A percentile compares a stretch with the other conserved stretches of the same genome.
These are phyloP conservation scores for Cutaneotrichosporon sp. DNA, from an alignment of 1,284 basidiomycete species.

Conservation along the genomic window DNA sequence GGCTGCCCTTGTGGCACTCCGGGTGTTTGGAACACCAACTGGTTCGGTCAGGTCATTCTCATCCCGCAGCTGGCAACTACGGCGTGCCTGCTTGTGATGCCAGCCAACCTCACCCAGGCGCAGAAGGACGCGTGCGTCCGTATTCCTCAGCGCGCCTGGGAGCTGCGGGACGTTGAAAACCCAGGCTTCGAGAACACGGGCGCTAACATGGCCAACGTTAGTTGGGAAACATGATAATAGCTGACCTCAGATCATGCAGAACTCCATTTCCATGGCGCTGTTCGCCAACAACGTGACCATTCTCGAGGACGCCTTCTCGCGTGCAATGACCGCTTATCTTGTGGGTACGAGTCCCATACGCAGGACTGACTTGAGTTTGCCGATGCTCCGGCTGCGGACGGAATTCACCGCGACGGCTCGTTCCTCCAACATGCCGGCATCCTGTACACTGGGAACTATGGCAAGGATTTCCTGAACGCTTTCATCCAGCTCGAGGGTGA, in stretches of 20 bases:
- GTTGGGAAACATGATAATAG: not conserved
- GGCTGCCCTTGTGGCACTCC: conserved; percentile 37
- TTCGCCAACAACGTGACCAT: conserved; percentile 22
- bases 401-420: conserved; percentile 60
- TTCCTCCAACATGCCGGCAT: conserved; percentile 61
- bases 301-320: conserved; percentile 17
- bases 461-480: conserved; percentile 51
- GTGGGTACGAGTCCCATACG: not conserved
- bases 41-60: conserved; percentile 62
- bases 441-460: conserved; percentile 61
- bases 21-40: conserved; percentile 64
- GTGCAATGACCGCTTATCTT: conserved; percentile 19
- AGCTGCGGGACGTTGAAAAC: conserved; percentile 51
- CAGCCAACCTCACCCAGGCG: conserved; percentile 46
- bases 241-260: conserved; percentile 26
- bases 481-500: conserved; percentile 33
- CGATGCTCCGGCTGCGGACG: conserved; percentile 50
- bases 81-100: conserved; percentile 57
- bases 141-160: conserved; percentile 57
- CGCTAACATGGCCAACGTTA: conserved; percentile 52
- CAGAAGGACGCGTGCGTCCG: conserved; percentile 54
- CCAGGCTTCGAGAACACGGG: conserved; percentile 55
- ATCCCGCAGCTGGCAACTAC: conserved; percentile 57
- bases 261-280: conserved; percentile 24
- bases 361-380: conserved; percentile 2